Base-by-base conservation (phyloP, 208 protist genomes). In the Leishmania amazonensis region DNA sequence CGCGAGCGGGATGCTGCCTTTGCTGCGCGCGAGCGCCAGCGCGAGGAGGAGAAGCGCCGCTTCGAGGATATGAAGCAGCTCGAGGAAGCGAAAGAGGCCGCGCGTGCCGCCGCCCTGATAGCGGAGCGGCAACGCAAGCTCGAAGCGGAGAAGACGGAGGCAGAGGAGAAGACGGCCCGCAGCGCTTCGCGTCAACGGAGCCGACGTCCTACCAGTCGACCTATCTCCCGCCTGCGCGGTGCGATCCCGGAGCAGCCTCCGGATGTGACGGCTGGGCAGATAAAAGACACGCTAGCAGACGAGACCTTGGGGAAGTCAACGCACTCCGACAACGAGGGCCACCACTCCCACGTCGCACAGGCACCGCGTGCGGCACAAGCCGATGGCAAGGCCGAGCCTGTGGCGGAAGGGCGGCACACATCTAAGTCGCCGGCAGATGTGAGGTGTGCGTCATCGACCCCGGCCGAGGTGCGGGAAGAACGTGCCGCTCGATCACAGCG, bases 201-300 rank as follows among this genome's bases (percentile, higher is more conserved):
- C 47, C 90, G 89, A 49, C 85, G 86, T 49, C 92, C 86, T 21
- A 31, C n/a, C 21, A 90, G 87, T 75, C 86, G 89, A 38, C 83
- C 83, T 21, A 51, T 24, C 45, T 91, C 92, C 45, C 65, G 45
- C 19, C 81, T 94, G 58, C 87, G 90, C 35, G 89, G 87, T 45
- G 87, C 76, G 1, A 93, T 95, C 58, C 90, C 92, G 8, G 88
- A 92, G 79, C 92, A 95, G 85, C 92, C 92, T 42, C 89, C 89
- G 45, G 92, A 95, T 67, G 70, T 89, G 28, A 82, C 79, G 65
- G 90, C 81, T 6, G 81, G 85, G 35, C 76, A 93, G 72, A 85
- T 95, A 24, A 83, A 81, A 75, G 92, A 94, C 76, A 84, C 65
- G 2, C 74, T 94, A 62, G 89, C 85, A 1, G 83, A 87, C 19